Conservation (phyloP, 108 stramenopile species). For the Fragilaria crotonensis region DNA sequence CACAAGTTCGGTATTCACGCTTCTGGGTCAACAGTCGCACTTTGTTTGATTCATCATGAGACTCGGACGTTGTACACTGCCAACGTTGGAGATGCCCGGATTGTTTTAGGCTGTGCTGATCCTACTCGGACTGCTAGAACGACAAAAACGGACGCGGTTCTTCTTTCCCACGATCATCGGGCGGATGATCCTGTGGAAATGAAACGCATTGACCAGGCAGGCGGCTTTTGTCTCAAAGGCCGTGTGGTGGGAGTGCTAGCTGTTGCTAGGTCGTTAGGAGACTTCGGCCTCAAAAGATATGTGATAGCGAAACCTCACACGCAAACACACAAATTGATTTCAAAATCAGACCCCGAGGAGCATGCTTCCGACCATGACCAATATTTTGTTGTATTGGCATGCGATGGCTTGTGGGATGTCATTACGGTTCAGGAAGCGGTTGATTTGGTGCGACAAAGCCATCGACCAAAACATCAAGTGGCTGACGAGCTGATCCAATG, state of each 20-base stretch:
- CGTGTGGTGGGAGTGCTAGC: constrained; percentile 86
- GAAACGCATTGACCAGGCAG: constrained; percentile 58
- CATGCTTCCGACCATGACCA: constrained; percentile 9
- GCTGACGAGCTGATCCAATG: constrained; percentile 17
- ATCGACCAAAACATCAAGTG: neutral
- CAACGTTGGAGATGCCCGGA: constrained; percentile 93
- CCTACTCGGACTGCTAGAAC: neutral
- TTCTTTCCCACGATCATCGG: constrained; percentile 76
- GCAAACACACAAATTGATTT: constrained; percentile 7
- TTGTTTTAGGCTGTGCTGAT: constrained; percentile 69
- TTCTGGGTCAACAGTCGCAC: constrained; percentile 91
- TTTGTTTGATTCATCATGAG: constrained; percentile 65
- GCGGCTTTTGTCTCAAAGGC: constrained; percentile 72
- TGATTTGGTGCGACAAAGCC: neutral
- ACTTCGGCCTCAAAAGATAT: constrained; percentile 85
- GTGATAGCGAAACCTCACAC: constrained; percentile 74
- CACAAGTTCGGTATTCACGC: constrained; percentile 60
- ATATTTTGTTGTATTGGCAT: constrained; percentile 75
- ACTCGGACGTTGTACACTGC: constrained; percentile 67
- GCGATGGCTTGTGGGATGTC: constrained; percentile 92
- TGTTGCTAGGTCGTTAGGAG: constrained; percentile 80
- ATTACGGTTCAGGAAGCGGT: constrained; percentile 60
- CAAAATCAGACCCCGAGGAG: constrained; percentile 1
- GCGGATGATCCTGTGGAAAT: constrained; percentile 72
- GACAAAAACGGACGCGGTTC: constrained; percentile 36